phyloP scores from a whole-genome alignment of 768 basidiomycete genomes.

The Suillus hirtellus region DNA sequence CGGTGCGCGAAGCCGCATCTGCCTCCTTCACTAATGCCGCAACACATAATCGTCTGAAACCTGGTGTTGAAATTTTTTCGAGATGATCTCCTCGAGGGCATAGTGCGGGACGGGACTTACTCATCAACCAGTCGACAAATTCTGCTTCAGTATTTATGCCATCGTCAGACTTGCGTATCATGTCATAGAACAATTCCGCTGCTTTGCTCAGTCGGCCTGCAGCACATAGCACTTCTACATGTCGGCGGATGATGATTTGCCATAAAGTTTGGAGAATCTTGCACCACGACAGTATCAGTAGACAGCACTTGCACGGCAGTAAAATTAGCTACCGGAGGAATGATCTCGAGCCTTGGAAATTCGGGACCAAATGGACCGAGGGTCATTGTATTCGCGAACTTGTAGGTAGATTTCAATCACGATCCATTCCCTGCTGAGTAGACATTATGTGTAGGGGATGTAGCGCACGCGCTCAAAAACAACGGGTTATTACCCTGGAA shows the following conservation, averaged over 20 bases:
- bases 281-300: not conserved
- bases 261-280: not conserved
- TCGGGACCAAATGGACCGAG: not conserved
- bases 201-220: not conserved
- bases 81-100: not conserved
- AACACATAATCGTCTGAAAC: not conserved
- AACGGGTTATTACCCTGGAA: not conserved
- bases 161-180: not conserved
- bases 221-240: not conserved
- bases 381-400: not conserved
- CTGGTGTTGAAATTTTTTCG: not conserved
- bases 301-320: not conserved
- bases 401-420: not conserved
- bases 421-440: not conserved
- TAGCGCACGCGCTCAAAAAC: not conserved
- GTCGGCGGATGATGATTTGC: not conserved
- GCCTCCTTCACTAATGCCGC: not conserved
- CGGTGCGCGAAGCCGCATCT: not conserved
- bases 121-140: not conserved
- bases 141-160: not conserved
- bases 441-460: not conserved
- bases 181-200: not conserved
- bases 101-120: not conserved
- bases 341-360: not conserved
- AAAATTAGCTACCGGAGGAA: not conserved